A percentile compares a stretch with the other conserved stretches of the same genome.
Conservation (phyloP, 2,329 filamentous ascomycete species). For the Fusarium dlaminii region DNA sequence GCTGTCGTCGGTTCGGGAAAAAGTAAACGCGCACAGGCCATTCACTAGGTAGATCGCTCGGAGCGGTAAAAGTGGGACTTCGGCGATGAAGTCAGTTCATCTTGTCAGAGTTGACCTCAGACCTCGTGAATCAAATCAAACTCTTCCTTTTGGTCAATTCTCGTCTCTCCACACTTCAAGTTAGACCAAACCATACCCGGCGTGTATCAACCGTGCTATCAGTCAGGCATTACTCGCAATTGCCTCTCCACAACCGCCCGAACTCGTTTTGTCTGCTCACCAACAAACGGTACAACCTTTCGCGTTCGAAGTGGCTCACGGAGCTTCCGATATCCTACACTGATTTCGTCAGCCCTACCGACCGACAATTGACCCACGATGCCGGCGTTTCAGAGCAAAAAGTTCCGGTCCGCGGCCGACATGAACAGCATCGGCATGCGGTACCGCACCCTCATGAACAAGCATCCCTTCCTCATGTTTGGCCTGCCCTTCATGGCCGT, state of each 20-base stretch:
- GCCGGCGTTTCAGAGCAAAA: constrained; percentile 72
- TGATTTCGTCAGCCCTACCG: constrained; percentile 2
- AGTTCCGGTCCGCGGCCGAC: constrained; percentile 74
- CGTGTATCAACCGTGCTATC: background rate
- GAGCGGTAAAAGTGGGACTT: constrained; percentile 8
- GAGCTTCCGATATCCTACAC: constrained; percentile 8
- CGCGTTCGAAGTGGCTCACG: constrained; percentile 2
- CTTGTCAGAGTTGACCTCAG: background rate
- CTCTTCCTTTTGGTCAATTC: constrained; percentile 22
- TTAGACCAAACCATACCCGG: background rate
- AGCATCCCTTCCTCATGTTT: constrained; percentile 90
- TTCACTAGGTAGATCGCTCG: background rate
- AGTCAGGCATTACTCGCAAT: background rate
- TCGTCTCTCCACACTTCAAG: background rate
- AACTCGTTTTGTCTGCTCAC: constrained; percentile 1
- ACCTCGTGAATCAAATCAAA: constrained; percentile 15
- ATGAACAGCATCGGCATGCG: constrained; percentile 74
- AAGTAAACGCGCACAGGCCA: constrained; percentile 36
- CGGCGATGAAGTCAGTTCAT: constrained; percentile 28
- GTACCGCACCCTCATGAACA: constrained; percentile 80
- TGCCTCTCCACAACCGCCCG: constrained; percentile 15
- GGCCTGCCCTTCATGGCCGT: constrained; percentile 91
- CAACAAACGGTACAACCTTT: background rate
- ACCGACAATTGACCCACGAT: constrained; percentile 35
- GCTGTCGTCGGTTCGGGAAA: constrained; percentile 19